Evolutionary conservation across 352 stramenopile species (phyloP), one percentile per base, ranked within the genome.

Genomic region (Phytophthora fragariae): DNA sequence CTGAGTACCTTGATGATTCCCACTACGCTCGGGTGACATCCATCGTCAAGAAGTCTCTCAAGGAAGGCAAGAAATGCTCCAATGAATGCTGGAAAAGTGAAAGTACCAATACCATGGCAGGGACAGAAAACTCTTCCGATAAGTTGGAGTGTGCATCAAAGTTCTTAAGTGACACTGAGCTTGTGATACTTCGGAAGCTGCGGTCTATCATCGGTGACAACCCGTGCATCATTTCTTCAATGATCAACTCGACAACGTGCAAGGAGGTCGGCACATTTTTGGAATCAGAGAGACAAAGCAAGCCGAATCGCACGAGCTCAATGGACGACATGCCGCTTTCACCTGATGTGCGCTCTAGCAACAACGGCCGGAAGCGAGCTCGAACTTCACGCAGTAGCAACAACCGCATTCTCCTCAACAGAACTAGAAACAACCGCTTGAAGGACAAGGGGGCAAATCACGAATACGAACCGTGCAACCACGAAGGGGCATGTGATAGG

Each of bases 401-500:
- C 64, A 92, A 91, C 62, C 75, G 81, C 19, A 86, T 90, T 50
- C 65, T 86, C 29, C 73, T 91, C 5, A 90, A 92, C 67, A 84
- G 83, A 39, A 91, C 77, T 8, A 77, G 83, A 46, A 87, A 93
- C 68, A 84, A 93, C 33, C 80, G 80, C 0, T 66, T 90, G 56
- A 88, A 92, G 44, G 83, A 92, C 49, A 91, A 82, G 3, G 69
- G 75, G 15, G 68, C 69, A 4, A 90, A 93, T 58, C 84, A 92
- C 67, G 85, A 94, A 59, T 95, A 92, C 54, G 85, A 93, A 54
- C 88, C 88, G 49, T 95, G 88, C 66, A 89, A 91, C 52, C 88
- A 95, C 64, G 76, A 91, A n/a, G 88, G 88, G 9, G 68, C 76
- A 27, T 94, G 86, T 62, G 66, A 85, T 76, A 77, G 76, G 56